These are phyloP conservation scores for Acer saccharum DNA, from an alignment of 345 rosid genomes.

Conservation along the genomic window DNA sequence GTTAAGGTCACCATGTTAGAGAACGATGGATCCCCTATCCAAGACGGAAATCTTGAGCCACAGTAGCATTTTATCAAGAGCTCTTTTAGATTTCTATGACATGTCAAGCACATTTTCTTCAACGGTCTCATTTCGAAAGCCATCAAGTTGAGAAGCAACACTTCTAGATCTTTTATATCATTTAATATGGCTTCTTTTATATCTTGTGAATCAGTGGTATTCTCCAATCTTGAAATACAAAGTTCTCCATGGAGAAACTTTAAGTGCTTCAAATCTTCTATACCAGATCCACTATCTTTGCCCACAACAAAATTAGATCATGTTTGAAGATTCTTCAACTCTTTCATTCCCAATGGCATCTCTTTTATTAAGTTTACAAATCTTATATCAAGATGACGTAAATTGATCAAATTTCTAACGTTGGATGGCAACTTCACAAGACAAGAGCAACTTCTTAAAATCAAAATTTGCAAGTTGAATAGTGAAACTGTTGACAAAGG, in stretches of 20 bases:
- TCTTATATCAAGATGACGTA: conserved; percentile 3
- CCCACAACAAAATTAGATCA: conserved; percentile 8
- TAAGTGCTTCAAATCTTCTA: not conserved
- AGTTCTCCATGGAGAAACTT: not conserved
- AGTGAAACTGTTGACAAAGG: not conserved
- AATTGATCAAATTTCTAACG: not conserved
- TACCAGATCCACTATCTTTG: not conserved
- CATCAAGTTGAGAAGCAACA: too few species aligned
- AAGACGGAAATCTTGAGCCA: not conserved
- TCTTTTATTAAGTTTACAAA: not conserved
- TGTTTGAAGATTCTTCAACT: not conserved
- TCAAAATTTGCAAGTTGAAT: not conserved
- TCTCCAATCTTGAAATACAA: not conserved
- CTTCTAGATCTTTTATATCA: too few species aligned
- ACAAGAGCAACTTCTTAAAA: not conserved
- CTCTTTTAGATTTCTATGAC: not conserved
- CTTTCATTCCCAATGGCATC: not conserved
- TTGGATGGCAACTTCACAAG: not conserved
- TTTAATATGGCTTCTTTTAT: too few species aligned
- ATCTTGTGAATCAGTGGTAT: too few species aligned
- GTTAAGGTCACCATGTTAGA: not conserved
- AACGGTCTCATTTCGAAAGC: too few species aligned
- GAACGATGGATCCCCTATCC: not conserved
- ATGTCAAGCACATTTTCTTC: too few species aligned
- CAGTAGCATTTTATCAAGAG: not conserved